A percentile compares a stretch with the other conserved stretches of the same genome.
phyloP scores from a whole-genome alignment of 1,284 basidiomycete genomes.

The Cryptococcus hybrid region DNA sequence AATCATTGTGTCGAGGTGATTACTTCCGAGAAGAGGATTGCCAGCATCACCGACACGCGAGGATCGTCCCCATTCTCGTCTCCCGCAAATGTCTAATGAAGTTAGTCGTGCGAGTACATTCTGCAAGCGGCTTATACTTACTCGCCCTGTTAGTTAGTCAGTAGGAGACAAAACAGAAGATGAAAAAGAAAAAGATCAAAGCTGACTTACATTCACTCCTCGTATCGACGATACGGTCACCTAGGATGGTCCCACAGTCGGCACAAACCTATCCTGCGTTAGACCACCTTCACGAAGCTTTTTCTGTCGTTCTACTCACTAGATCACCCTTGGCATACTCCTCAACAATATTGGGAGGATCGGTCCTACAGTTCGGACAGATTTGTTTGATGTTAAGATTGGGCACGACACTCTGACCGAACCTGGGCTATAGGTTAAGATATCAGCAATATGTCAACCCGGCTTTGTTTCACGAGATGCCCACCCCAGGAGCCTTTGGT shows the following conservation, averaged over 20 bases:
- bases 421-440: slow-evolving; percentile 30
- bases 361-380: slow-evolving; percentile 91
- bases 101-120: slow-evolving; percentile 1
- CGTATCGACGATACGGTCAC: slow-evolving; percentile 96
- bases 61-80: slow-evolving; percentile 96
- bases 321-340: slow-evolving; percentile 97
- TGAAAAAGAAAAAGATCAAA: no score
- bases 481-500: slow-evolving; percentile 33
- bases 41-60: slow-evolving; percentile 98
- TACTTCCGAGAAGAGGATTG: slow-evolving; percentile 70
- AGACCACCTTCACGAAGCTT: neutral
- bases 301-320: slow-evolving; percentile 53
- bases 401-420: slow-evolving; percentile 57
- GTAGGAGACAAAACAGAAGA: no score
- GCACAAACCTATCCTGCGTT: slow-evolving; percentile 61
- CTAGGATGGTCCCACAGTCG: slow-evolving; percentile 90
- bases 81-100: slow-evolving; percentile 88
- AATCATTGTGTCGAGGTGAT: slow-evolving; percentile 77
- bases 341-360: slow-evolving; percentile 91
- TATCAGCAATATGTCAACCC: neutral
- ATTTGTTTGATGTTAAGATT: slow-evolving; percentile 84
- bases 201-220: slow-evolving; percentile 96
- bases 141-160: no score
- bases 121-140: slow-evolving; percentile 51
- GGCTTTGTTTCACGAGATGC: neutral